Conservation (phyloP, 345 rosid species). For the Trapa bicornis region DNA sequence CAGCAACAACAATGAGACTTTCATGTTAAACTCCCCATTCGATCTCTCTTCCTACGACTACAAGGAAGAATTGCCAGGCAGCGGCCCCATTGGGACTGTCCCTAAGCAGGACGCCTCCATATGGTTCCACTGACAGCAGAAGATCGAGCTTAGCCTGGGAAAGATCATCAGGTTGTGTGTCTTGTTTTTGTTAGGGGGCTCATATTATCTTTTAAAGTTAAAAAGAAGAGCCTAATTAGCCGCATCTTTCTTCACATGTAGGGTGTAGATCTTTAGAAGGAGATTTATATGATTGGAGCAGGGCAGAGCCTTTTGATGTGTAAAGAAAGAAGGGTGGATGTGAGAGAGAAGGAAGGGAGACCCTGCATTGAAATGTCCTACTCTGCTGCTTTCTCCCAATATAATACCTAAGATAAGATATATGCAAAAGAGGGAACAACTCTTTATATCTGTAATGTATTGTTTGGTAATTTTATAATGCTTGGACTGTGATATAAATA, state of each 20-base stretch:
- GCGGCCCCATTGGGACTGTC: conserved; percentile 28
- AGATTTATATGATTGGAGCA: not conserved
- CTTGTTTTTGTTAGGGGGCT: not conserved
- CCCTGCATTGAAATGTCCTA: not conserved
- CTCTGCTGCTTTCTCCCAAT: conserved; percentile 1
- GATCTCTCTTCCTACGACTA: conserved; percentile 50
- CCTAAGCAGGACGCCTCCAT: conserved; percentile 58
- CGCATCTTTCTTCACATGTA: conserved; percentile 1
- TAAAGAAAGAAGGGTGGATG: not conserved
- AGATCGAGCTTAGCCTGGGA: not conserved
- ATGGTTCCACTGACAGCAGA: conserved; percentile 42
- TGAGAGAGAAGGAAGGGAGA: not conserved
- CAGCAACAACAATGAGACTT: conserved; percentile 11
- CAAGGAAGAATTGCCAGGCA: conserved; percentile 43
- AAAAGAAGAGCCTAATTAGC: not conserved
- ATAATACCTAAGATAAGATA: not conserved
- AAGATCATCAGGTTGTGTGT: not conserved
- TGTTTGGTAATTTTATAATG: not conserved
- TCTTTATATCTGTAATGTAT: conserved; percentile 3
- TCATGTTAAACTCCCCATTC: conserved; percentile 56
- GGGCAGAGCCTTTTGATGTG: conserved; percentile 3
- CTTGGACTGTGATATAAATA: conserved; percentile 28
- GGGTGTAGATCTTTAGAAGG: conserved; percentile 2
- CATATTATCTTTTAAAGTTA: not conserved
- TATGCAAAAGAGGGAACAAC: not conserved